Base-by-base conservation (phyloP, 2,329 filamentous ascomycete species). In the Penicillium olsonii region DNA sequence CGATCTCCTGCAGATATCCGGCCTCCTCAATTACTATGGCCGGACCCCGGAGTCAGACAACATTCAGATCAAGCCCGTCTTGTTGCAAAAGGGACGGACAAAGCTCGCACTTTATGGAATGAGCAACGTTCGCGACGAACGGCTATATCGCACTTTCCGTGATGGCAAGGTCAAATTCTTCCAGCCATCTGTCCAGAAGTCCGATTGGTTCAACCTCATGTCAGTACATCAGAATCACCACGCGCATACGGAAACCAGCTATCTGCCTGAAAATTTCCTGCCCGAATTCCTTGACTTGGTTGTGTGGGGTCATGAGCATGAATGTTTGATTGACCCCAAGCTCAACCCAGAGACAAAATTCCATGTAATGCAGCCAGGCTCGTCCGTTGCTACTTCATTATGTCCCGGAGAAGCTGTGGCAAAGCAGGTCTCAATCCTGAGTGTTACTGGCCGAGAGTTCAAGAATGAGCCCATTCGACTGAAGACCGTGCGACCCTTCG, bases 291-390 rank as follows among this genome's bases (percentile, higher is more conserved):
- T 99, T 55, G 88, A 99, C 65, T 78, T 99, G 4, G 84, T 99
- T 0, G 82, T 99, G 42, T 99, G 94, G 94, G 94, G 94, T 3
- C 94, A 99, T 64, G 94, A 99, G 70, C 94, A 99, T 66, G 92
- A 99, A 69, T 99, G 94, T 65, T 69, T 92, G 7, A 95, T 99
- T 56, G 85, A 96, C 37, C 94, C 94, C 0, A 76, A 78, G 1
- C 78, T 84, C 39, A 99, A 97, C 61, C 83, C 88, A 0, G 90
- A 96, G 64, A 96, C 87, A 40, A 87, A 87, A 0, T 99, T 99
- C 61, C 85, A 94, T 60, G 92, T 99, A 55, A 96, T 99, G 84
- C 94, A 99, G 64, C 94, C 94, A 0, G 94, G 94, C 0, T 99
- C 94, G 0, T 97, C 94, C 0, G 87, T 99, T 0, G 94, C 92